Evolutionary conservation across 352 stramenopile species (phyloP), one percentile per base, ranked within the genome.

Genomic region (Globisporangium recalcitrans): DNA sequence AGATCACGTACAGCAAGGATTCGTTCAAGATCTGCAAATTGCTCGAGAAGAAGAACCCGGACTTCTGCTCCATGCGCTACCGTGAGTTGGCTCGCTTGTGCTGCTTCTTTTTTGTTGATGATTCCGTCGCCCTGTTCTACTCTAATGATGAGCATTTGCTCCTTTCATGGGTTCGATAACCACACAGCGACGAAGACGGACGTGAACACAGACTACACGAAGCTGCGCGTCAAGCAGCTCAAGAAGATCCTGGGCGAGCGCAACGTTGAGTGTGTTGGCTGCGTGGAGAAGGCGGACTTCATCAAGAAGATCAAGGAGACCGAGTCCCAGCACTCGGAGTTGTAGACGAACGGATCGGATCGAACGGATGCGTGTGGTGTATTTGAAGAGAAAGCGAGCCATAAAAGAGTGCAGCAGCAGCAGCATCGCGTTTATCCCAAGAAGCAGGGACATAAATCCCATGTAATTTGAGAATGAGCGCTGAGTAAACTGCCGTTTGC

Each of bases 211-310:
- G 91, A 98, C 67, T 98, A 98, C 83, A 88, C 77, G 38, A 98
- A 97, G 77, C 72, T 98, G 70, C 90, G 92, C 62, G 93, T 98
- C 34, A 98, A 97, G 87, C 83, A 98, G 70, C 85, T 98, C 47
- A 97, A 96, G 73, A 90, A 96, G 73, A 98, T 98, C 62, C 73
- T 98, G 38, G 74, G 64, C 34, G 92, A 98, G 64, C 88, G 93
- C 68, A 95, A 95, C 57, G 82, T 98, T 52, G 80, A 92, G 69
- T 98, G 95, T 74, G 75, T 95, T 44, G 91, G 90, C 32, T 98
- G 95, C 64, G 78, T 98, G 27, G 95, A 98, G 72, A 98, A 98
- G 85, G 72, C 77, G 9, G 95, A 98, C 65, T 98, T 97, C 68
- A 94, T 98, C 63, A 91, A 90, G 73, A 95, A 95, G 70, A 96